phyloP scores from a whole-genome alignment of 2,329 filamentous ascomycete species.

The Sclerotinia trifoliorum region DNA sequence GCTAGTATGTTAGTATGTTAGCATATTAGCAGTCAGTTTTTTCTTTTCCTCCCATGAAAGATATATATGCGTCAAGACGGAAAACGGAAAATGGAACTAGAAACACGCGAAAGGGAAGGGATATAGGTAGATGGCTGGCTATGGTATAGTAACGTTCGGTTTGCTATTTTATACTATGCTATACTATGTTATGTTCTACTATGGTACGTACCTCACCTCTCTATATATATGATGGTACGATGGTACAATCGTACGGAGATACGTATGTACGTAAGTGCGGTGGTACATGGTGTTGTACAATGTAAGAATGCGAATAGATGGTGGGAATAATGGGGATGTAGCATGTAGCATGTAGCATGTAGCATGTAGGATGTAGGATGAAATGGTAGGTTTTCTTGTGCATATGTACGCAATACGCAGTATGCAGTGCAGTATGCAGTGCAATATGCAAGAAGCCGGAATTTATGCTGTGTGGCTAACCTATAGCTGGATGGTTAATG shows the following conservation, averaged over 20 bases:
- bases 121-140: background rate
- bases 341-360: background rate
- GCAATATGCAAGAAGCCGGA: no score
- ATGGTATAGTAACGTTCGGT: no score
- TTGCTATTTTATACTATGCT: no score
- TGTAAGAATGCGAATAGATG: background rate
- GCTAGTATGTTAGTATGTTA: background rate
- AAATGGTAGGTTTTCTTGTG: background rate
- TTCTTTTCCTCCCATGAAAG: background rate
- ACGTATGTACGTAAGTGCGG: background rate
- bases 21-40: background rate
- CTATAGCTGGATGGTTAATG: no score
- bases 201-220: conserved; percentile 16
- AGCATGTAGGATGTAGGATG: background rate
- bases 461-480: no score
- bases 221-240: conserved; percentile 18
- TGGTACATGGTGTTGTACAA: background rate
- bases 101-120: conserved; percentile 7
- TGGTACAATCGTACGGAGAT: background rate
- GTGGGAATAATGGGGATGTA: background rate
- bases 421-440: no score
- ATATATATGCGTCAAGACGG: background rate
- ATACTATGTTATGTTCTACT: no score
- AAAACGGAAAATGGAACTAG: background rate
- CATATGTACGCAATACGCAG: background rate